Evolutionary conservation across 225 moss, liverwort and hornwort genomes (phyloP), one percentile per base, ranked within the genome.

Genomic region (Ulota crispa): DNA sequence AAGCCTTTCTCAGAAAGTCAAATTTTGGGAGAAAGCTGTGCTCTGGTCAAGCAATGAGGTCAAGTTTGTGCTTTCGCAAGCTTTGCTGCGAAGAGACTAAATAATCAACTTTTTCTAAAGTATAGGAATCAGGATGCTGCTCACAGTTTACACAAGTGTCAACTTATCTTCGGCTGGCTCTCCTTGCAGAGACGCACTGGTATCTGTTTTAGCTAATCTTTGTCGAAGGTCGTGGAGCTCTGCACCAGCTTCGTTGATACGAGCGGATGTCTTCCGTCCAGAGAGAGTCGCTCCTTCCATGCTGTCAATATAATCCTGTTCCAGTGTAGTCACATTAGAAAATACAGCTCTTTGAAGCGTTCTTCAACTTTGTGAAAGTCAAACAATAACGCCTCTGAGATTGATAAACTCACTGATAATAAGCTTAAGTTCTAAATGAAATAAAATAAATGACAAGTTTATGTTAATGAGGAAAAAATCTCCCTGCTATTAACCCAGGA

Each of bases 231-330:
- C 86, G 28, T 82, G 75, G 34, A 96, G 86, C 60, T 87, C 85
- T 4, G 83, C 61, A 53, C 96, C 95, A 15, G 41, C 87, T 39
- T 95, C 95, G 72, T 92, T 92, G 52, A 96, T 95, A 28, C 91
- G 89, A 73, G 93, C 93, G 72, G 96, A 86, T 11, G 92, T 87
- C 62, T 86, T 88, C 53, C 96, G 88, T 52, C 96, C 96, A 27
- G 96, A 95, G 9, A 96, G 82, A 2, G 96, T 96, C 57, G 96
- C 96, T 76, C 96, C 96, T 82, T 96, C 96, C 96, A 96, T 96
- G 84, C 96, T 96, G 78, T 96, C 96, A 39, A 96, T 95, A 85
- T 96, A 95, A 78, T 96, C 95, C 96, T 96, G 88, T 83, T 80
- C 69, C 81, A 76, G 45, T 5, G 18, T 16, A 45, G 39, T 50